These are phyloP conservation scores for Monosporascus sp. DNA, from an alignment of 2,329 filamentous ascomycete genomes.

Conservation along the genomic window DNA sequence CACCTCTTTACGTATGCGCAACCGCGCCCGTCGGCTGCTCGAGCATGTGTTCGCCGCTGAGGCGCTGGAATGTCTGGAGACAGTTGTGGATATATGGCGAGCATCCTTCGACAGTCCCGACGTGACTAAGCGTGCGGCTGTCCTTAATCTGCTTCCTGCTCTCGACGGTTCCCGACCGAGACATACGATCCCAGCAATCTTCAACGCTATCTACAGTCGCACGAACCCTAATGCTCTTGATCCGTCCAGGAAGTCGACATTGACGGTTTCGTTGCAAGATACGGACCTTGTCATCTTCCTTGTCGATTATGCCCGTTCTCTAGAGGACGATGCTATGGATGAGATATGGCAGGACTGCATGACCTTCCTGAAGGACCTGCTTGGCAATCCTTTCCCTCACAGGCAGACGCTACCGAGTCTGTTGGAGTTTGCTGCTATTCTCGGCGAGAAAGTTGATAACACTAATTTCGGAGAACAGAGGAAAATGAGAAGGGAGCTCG, in stretches of 20 bases:
- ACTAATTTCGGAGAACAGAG: constrained; percentile 94
- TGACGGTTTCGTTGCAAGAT: constrained; percentile 80
- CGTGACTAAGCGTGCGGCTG: constrained; percentile 50
- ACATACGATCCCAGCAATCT: constrained; percentile 86
- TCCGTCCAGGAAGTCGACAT: constrained; percentile 72
- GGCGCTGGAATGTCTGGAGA: constrained; percentile 88
- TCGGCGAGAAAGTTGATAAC: constrained; percentile 95
- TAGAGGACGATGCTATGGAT: constrained; percentile 96
- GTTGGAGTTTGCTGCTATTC: constrained; percentile 80
- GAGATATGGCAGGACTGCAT: constrained; percentile 97
- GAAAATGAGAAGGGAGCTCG: constrained; percentile 84
- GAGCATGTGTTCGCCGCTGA: constrained; percentile 93
- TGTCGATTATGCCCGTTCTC: constrained; percentile 79
- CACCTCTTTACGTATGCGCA: constrained; percentile 85
- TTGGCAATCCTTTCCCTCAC: constrained; percentile 92
- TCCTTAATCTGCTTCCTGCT: constrained; percentile 84
- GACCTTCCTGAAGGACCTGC: constrained; percentile 79
- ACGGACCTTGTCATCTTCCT: constrained; percentile 82
- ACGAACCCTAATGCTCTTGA: constrained; percentile 81
- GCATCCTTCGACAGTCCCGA: constrained; percentile 39
- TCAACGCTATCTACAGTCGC: constrained; percentile 93
- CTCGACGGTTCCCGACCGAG: constrained; percentile 87
- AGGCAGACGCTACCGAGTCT: constrained; percentile 81
- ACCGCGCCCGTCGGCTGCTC: constrained; percentile 77
- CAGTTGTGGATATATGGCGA: constrained; percentile 80